Evolutionary conservation across 225 moss, liverwort and hornwort species (phyloP), one percentile per base, ranked within the genome.

Genomic region (Bryum argenteum): DNA sequence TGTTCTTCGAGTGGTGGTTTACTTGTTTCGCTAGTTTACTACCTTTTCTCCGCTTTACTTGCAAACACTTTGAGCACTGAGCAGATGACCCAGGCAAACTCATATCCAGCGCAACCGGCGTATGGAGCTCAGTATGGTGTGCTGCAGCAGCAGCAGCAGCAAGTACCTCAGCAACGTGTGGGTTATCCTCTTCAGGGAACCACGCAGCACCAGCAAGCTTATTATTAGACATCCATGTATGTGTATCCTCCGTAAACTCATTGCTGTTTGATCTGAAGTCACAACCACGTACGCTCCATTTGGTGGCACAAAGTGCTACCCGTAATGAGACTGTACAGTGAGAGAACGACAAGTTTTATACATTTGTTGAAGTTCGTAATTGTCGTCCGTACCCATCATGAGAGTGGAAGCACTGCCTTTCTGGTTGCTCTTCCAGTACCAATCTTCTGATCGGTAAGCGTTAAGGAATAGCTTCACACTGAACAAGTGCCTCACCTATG

Each of bases 141-240:
- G 61, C 61, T 81, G 61, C 83, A 83, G 76, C 87, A 82, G 60
- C 86, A 77, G 47, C 81, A 77, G 66, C 77, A 79, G 40, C 87
- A 87, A 87, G 63, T 73, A 21, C 78, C 87, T 70, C 83, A 83
- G 78, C 85, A 82, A 67, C 80, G 83, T 78, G 78, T 78, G 58
- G 87, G 83, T n/a, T 87, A 83, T 73, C 70, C 87, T 40, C 70
- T 87, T 13, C 87, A 83, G 78, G 87, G 87, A 81, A 54, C 81
- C 18, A 66, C 80, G 66, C 87, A 78, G 74, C 83, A 83, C 72
- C 83, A 87, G 71, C 82, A 80, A 69, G 62, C 78, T 44, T 87
- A 83, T 59, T 87, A 87, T 58, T 87, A 78, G 66, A 74, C 50
- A 52, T 61, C 52, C 78, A 81, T 73, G 87, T 83, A 87, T 80